Evolutionary conservation across 768 basidiomycete genomes (phyloP).

Genomic region (Tricholoma hemisulphureum): DNA sequence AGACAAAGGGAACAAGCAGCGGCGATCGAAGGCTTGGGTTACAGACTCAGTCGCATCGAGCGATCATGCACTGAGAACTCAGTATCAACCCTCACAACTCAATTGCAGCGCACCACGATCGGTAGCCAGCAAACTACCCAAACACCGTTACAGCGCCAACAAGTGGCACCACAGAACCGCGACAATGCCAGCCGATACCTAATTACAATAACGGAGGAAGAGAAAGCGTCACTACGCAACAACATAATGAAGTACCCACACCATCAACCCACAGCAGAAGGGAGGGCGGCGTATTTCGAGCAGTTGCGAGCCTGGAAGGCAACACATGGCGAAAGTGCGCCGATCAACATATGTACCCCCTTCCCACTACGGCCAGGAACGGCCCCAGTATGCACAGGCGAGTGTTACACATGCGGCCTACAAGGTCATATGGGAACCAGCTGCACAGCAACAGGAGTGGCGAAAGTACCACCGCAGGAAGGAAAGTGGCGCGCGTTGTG

Average conservation of each 20-base stretch:
- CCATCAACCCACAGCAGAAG: background rate
- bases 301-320: background rate
- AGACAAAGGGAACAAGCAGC: too few relatives aligned
- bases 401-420: conserved; percentile 8
- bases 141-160: background rate
- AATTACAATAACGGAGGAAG: background rate
- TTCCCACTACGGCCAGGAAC: conserved; percentile 3
- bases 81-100: background rate
- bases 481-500: background rate
- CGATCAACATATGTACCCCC: conserved; percentile 8
- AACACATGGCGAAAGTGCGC: background rate
- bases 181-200: background rate
- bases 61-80: background rate
- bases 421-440: background rate
- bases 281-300: background rate
- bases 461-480: background rate
- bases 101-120: background rate
- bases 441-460: background rate
- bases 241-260: background rate
- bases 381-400: conserved; percentile 16
- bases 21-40: too few relatives aligned
- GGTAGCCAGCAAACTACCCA: too few relatives aligned
- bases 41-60: background rate
- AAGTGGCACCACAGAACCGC: too few relatives aligned
- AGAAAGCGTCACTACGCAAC: background rate